These are phyloP conservation scores for Cladobotryum protrusum DNA, from an alignment of 2,329 filamentous ascomycete genomes.

Conservation along the genomic window DNA sequence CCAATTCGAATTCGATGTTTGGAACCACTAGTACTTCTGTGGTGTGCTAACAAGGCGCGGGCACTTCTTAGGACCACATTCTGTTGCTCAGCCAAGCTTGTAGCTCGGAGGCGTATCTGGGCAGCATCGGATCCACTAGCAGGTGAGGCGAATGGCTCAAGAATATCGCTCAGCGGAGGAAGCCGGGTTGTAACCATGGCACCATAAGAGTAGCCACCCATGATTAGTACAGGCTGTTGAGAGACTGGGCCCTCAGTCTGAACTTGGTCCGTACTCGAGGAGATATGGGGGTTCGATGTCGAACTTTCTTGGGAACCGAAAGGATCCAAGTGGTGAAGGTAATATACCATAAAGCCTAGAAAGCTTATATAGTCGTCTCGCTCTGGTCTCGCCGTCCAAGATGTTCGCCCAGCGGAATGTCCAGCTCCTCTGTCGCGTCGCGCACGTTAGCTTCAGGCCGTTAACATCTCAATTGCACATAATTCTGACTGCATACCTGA, in stretches of 20 bases:
- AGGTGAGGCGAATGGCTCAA: slow-evolving; percentile 52
- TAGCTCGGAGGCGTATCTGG: slow-evolving; percentile 65
- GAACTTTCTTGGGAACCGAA: slow-evolving; percentile 19
- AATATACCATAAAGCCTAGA: slow-evolving; percentile 71
- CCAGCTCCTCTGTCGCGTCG: slow-evolving; percentile 60
- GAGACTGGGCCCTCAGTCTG: not conserved
- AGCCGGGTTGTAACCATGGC: slow-evolving; percentile 72
- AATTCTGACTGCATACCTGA: slow-evolving; percentile 56
- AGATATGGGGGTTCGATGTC: slow-evolving; percentile 1
- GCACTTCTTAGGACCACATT: slow-evolving; percentile 39
- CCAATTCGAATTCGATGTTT: slow-evolving; percentile 40
- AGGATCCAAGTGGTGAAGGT: slow-evolving; percentile 55
- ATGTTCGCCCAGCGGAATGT: slow-evolving; percentile 68
- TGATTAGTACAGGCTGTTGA: slow-evolving; percentile 40
- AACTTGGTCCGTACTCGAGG: not conserved
- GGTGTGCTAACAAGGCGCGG: slow-evolving; percentile 26
- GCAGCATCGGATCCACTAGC: slow-evolving; percentile 51
- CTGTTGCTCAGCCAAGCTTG: slow-evolving; percentile 59
- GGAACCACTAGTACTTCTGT: slow-evolving; percentile 18
- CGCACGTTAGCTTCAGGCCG: not conserved
- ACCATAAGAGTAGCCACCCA: slow-evolving; percentile 87
- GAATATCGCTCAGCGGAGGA: slow-evolving; percentile 54
- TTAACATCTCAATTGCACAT: too few species aligned
- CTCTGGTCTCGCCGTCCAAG: slow-evolving; percentile 81
- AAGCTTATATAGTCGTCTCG: slow-evolving; percentile 76